Evolutionary conservation across 768 basidiomycete species (phyloP), one percentile per base, ranked within the genome.

Genomic region (Leucocoprinus leucothites): DNA sequence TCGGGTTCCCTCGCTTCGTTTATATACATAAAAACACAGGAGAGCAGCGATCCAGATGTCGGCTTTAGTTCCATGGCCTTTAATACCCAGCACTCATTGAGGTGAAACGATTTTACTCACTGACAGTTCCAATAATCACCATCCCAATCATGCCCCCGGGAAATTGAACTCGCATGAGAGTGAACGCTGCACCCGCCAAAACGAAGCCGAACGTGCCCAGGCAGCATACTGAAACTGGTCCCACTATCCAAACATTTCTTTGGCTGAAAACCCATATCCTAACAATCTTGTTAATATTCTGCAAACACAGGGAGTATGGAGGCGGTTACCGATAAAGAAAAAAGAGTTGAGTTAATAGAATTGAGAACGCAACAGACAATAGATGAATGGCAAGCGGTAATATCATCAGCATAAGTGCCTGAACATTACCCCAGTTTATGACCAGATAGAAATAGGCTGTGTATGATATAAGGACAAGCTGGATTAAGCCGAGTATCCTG

Each of bases 381-480:
- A 64, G 34, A 41, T 64, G 63, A 22, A 53, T 28, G 31, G 57
- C 41, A 22, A 62, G 51, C 18, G 34, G 42, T 11, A 34, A 21
- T n/a, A 59, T 60, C 31, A 57, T 28, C 13, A 38, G 22, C 9
- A 36, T 16, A 4, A 64, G 55, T 1, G 55, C 55, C 3, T 26
- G 35, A 1, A 25, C 18, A 36, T 62, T 46, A 6, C 61, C 64
- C 56, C 61, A 63, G 41, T 50, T 55, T 31, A 41, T n/a, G 48
- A 65, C 51, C 42, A 65, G 62, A 42, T 63, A 65, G 46, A 60
- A 51, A 35, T 65, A 65, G 16, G 40, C 36, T 7, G 62, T 21
- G 35, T 65, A 56, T 25, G 56, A 57, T 21, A 65, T 61, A 13
- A 63, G 47, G 1, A 56, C 19, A 14, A 63, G 57, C 24, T 65